Evolutionary conservation across 176 grass and related monocot genomes (phyloP), one percentile per base, ranked within the genome.

Genomic region (Dactylis glomerata): DNA sequence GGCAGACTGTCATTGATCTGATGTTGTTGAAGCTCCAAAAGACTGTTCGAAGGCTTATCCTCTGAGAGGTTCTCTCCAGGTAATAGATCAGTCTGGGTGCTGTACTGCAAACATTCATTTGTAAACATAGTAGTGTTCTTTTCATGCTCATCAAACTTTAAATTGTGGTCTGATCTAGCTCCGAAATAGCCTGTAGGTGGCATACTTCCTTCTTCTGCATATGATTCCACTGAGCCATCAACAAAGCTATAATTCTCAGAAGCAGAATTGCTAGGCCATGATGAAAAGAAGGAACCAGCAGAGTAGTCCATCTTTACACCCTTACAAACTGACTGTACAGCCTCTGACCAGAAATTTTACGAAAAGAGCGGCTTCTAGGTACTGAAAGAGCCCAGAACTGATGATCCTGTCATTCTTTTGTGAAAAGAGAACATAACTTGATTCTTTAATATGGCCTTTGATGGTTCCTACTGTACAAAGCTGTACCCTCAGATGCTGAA

Each of bases 221-320:
- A 91, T 69, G 85, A 81, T 68, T 80, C 85, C 6, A 83, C 23
- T 63, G 81, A 91, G 80, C 75, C 85, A 75, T 83, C 81, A 75
- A 78, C 37, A 79, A 87, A 81, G 68, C 22, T 80, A 50, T 87
- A 87, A 27, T 62, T 75, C 38, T 83, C 57, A 50, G 81, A 84
- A 33, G 31, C 59, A 50, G 82, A 89, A 85, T 81, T 89, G 82
- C 19, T 41, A 87, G 84, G 28, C 84, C 89, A 90, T 32, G 88
- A 32, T 62, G 83, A 70, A 73, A 90, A 79, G 68, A 83, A 90
- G 68, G 89, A 90, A 80, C 68, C 75, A 66, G 26, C 23, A 34
- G 75, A n/a, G 68, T 84, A 75, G 38, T 90, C 81, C 89, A 90
- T 90, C 28, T 68, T 41, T 80, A 58, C 40, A 80, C 67, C 37